Conservation (phyloP, 495 filamentous ascomycete genomes). For the Aspergillus olivimuriae region DNA sequence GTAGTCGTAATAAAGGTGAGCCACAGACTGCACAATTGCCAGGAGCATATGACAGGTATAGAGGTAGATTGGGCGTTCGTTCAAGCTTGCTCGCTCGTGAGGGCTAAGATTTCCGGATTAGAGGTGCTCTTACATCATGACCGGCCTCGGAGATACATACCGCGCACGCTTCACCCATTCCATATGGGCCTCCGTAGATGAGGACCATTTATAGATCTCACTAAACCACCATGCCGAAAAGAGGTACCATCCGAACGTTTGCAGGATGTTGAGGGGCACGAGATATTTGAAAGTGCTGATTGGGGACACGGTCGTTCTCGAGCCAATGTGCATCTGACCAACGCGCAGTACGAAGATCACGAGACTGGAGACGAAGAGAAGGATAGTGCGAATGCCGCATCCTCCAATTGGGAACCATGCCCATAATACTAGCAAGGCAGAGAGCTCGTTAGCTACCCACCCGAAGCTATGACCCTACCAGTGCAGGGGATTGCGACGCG, state of each 20-base stretch:
- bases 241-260: slow-evolving; percentile 66
- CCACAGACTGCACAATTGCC: slow-evolving; percentile 58
- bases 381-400: slow-evolving; percentile 63
- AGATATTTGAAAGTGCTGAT: slow-evolving; percentile 54
- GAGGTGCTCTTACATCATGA: background rate
- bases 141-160: slow-evolving; percentile 29
- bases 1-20: slow-evolving; percentile 69
- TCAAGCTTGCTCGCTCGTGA: slow-evolving; percentile 71
- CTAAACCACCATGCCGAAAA: slow-evolving; percentile 77
- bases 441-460: slow-evolving; percentile 8
- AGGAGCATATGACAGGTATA: slow-evolving; percentile 61
- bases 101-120: slow-evolving; percentile 25
- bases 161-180: slow-evolving; percentile 62
- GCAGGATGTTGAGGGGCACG: slow-evolving; percentile 50
- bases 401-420: slow-evolving; percentile 76
- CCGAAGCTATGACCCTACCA: too few relatives aligned
- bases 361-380: slow-evolving; percentile 62
- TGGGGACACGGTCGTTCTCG: slow-evolving; percentile 61
- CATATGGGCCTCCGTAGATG: slow-evolving; percentile 55
- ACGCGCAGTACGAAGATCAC: slow-evolving; percentile 78
- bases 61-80: slow-evolving; percentile 82
- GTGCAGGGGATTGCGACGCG: too few relatives aligned
- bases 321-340: slow-evolving; percentile 66
- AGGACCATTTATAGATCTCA: slow-evolving; percentile 75
- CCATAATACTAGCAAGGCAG: slow-evolving; percentile 59